Percentiles rank a stretch among this genome's conserved stretches.
Conservation (phyloP, 176 grass and related monocot species). For the Cenchrus fungigraminus region DNA sequence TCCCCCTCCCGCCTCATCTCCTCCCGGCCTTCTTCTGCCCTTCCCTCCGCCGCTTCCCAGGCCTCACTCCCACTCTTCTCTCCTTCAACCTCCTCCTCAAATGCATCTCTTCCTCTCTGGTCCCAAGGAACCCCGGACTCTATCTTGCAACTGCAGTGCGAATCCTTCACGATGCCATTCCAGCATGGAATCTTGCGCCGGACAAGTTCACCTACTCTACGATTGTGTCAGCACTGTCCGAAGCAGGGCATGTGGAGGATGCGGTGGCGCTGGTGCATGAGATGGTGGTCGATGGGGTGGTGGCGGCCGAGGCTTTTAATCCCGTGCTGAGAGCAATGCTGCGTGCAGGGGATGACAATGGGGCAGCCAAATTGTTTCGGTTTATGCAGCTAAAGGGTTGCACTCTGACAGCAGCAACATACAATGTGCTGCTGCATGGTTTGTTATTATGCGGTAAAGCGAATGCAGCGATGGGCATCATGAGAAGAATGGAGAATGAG, state of each 20-base stretch:
- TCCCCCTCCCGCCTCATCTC: conserved; percentile 57
- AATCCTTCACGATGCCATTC: conserved; percentile 56
- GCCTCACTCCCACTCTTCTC: conserved; percentile 55
- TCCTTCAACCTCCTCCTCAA: conserved; percentile 87
- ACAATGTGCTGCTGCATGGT: conserved; percentile 82
- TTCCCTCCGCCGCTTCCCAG: conserved; percentile 50
- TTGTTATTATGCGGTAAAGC: conserved; percentile 57
- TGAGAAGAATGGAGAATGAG: conserved; percentile 70
- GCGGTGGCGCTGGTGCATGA: conserved; percentile 79
- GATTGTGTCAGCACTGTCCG: conserved; percentile 51
- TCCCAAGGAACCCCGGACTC: conserved; percentile 13
- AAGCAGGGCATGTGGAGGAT: conserved; percentile 54
- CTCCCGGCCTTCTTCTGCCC: conserved; percentile 48
- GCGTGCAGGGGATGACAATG: conserved; percentile 56
- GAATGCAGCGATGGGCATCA: conserved; percentile 41
- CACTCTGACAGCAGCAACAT: conserved; percentile 56
- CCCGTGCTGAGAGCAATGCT: conserved; percentile 67
- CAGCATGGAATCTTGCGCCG: conserved; percentile 54
- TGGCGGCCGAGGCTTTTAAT: conserved; percentile 76
- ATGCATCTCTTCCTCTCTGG: conserved; percentile 53
- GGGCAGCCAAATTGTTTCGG: conserved; percentile 59
- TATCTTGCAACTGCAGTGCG: conserved; percentile 46
- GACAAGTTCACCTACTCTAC: conserved; percentile 97
- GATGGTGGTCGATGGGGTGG: conserved; percentile 76
- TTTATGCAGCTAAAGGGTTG: conserved; percentile 94